Base-by-base conservation (phyloP, 148 eudicot genomes). In the Chenopodium quinoa region DNA sequence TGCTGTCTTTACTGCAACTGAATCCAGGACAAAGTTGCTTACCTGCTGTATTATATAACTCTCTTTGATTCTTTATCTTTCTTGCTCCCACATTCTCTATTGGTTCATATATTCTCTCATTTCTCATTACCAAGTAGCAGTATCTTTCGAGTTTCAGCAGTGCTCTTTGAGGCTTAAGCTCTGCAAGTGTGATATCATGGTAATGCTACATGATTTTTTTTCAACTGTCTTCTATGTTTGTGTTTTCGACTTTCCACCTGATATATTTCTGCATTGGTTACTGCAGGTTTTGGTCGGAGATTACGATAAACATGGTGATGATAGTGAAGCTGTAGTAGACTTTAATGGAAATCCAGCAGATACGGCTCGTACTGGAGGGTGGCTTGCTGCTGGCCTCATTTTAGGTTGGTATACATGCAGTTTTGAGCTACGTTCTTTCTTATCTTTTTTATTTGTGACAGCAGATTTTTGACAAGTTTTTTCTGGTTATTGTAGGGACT, bases 311-410 rank as follows among this genome's bases (percentile, higher is more conserved):
- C 89, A 87, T 71, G 84, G 77, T 22, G 87, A 77, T 11, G 20
- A 74, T 73, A 82, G 76, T 10, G 91, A 83, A 17, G 60, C 9
- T 48, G 84, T 88, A 25, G 95, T 90, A 1, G 92, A 96, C 82
- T 92, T 85, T 78, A 86, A 80, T 10, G 99, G 99, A 27, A 86
- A 94, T 64, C 94, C 98, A 1, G 95, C 78, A 2, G 98, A 96
- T 80, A 94, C 86, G 62, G 89, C 97, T 1, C 85, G 82, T 63
- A 94, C 97, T 5, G 98, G 98, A 20, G 93, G 95, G 75, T 96
- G 99, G 99, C 93, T 94, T 9, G 99, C 90, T 19, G 95, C 99
- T 22, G 99, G 98, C 54, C 97, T 96, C 82, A 92, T 96, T 79
- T 84, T 96, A 92, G 99, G 99, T 85, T 75, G 50, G 85, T 79